Base-by-base conservation (phyloP, 2,329 filamentous ascomycete genomes). In the Penicillium verrucosum region DNA sequence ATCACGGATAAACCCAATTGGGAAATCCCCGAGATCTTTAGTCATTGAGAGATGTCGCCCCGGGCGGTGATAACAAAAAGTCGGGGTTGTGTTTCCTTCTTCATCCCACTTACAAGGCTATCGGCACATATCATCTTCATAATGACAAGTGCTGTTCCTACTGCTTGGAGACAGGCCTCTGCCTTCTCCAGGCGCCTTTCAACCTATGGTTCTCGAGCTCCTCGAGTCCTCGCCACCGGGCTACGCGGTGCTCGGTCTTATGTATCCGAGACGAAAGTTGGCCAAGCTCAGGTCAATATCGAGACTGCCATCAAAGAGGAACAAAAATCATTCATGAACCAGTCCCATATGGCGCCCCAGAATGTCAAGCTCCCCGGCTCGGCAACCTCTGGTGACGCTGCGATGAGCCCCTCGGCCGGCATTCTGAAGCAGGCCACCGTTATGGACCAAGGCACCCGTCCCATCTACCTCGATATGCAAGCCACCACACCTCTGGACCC, bases 391-490 rank as follows among this genome's bases (percentile, higher is more conserved):
- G 82, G 81, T 16, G 84, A 89, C 72, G 82, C 85, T 48, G 87
- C 88, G 71, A 86, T 94, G 80, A 94, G 89, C 75, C 89, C 90
- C n/a, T 85, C 89, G 71, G 89, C 90, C 61, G 85, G 85, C 77
- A 80, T 97, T 44, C 80, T 99, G 60, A 95, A 94, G 79, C 89
- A 96, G 74, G 93, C 92, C 9, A 92, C 91, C 12, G 81, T 96
- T 62, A 90, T 97, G 88, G 92, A 96, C 65, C 87, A 96, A 75
- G 94, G 94, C 57, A 88, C 90, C 60, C 83, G 94, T 58, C 94
- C 94, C 38, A 97, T 99, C 71, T 99, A 99, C 70, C 87, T 99
- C 52, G 94, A 99, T 72, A 96, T 96, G 88, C 94, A 99, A 78
- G 91, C 94, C 36, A 99, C 94, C 1, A 99, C 94, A 0, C 94